Base-by-base conservation (phyloP, 345 rosid species). In the Theobroma cacao region DNA sequence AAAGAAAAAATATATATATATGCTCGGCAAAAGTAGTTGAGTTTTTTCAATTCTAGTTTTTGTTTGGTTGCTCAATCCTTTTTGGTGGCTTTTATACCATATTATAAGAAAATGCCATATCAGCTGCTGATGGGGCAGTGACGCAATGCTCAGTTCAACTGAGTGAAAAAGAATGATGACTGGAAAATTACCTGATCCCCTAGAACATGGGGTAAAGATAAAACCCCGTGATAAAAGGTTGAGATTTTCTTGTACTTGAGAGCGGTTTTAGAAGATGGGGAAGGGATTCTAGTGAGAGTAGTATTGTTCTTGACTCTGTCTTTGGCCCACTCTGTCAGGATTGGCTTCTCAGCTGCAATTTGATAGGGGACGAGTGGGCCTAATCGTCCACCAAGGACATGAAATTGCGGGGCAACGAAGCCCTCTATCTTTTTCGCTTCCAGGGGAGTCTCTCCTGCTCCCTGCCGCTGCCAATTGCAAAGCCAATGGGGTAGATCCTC, bases 221-320 rank as follows among this genome's bases (percentile, higher is more conserved):
- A 26, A 70, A 48, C 50, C 75, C 63, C 12, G 20, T 33, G 31
- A 55, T 53, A 73, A 18, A 55, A 72, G 45, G 24, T 1, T 8
- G n/a, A 66, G 40, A 55, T 52, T 67, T 67, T 50, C 20, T 67
- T 17, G 79, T 82, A 76, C 85, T 72, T 75, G 43, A 56, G 41
- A 45, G 52, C 61, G 30, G 59, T 12, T 33, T 59, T 43, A 33
- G 61, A 64, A 69, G 43, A 62, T 76, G 69, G 72, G 56, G 53
- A 31, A 15, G 13, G 7, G 43, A 2, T 3, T 1, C 24, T 5
- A 18, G 61, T 56, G 31, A 58, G 31, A 22, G 31, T 0, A 22
- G 31, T 56, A 24, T 7, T 56, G 2, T 53, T 53, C 26, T 53
- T 1, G 30, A 59, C 60, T 70, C 50, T 18, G 75, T 38, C 58